Percentiles rank a stretch among this genome's conserved stretches.
These are phyloP conservation scores for Xylaria sp. DNA, from an alignment of 2,329 filamentous ascomycete species.

Conservation along the genomic window DNA sequence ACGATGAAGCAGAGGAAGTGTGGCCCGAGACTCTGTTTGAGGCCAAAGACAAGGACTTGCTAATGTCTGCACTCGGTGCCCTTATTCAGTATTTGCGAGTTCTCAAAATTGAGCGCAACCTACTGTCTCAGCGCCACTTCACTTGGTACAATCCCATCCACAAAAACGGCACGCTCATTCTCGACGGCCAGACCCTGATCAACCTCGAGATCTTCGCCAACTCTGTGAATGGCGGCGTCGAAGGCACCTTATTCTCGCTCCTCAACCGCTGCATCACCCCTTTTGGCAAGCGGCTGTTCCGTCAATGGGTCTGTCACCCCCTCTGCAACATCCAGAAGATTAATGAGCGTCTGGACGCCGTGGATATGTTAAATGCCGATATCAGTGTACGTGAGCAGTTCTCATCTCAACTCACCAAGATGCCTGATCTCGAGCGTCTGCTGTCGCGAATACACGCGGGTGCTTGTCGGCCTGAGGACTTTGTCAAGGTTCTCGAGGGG, in stretches of 20 bases:
- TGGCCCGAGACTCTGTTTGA: constrained; percentile 81
- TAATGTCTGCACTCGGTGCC: constrained; percentile 91
- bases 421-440: constrained; percentile 91
- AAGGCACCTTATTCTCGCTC: constrained; percentile 88
- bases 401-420: constrained; percentile 82
- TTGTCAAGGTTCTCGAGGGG: constrained; percentile 89
- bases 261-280: constrained; percentile 95
- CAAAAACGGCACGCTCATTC: constrained; percentile 85
- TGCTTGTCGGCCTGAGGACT: constrained; percentile 88
- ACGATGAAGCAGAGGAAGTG: constrained; percentile 54
- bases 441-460: constrained; percentile 95
- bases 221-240: constrained; percentile 80
- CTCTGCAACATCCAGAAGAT: constrained; percentile 85
- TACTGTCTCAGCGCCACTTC: constrained; percentile 91
- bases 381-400: constrained; percentile 83
- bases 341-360: constrained; percentile 88
- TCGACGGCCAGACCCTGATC: constrained; percentile 95
- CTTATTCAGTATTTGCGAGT: constrained; percentile 84
- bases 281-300: constrained; percentile 94
- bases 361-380: constrained; percentile 90
- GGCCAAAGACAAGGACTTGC: constrained; percentile 75
- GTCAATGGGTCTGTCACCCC: constrained; percentile 97
- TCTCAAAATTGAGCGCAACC: constrained; percentile 85
- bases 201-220: constrained; percentile 98
- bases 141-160: constrained; percentile 89